Evolutionary conservation across 768 basidiomycete genomes (phyloP), one percentile per base, ranked within the genome.

Genomic region (Porpolomopsis calyptriformis): DNA sequence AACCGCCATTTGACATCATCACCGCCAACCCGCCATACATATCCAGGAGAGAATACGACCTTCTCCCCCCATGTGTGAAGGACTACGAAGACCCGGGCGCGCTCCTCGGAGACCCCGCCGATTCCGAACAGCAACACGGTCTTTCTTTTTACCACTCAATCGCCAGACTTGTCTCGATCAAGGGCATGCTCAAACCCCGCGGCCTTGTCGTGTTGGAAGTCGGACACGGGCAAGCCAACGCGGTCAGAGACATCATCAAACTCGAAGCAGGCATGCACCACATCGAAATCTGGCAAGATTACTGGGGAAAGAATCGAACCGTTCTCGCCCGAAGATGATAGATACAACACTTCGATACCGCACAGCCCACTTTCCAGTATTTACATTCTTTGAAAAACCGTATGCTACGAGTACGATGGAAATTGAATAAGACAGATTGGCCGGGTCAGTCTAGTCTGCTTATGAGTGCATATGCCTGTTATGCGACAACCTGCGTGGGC

Each of bases 1-100:
- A 54, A 40, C 69, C 62, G 2, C 76, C 82, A 1, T 86, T 80
- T 63, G 81, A 89, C 63, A 65, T 92, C 47, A 67, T 92, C 56
- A 89, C 88, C 9, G 77, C 82, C 12, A 93, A 92, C 64, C 85
- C 86, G 20, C 85, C 89, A 8, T 97, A 96, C 63, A 85, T 97
- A 52, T 70, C 90, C 29, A 70, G 61, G 51, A 53, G 62, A 31
- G 81, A 84, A 49, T 93, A 81, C 57, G 62, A 74, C 35, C 43
- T 55, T 19, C 72, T 97, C 26, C 74, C 82, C 6, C 49, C 57
- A n/a, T 81, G 79, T 40, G 92, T 97, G 44, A 74, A 65, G 42
- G 68, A 75, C 43, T 86, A 77, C 59, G 94, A 98, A 62, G 90
- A 93, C 64, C 76, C 72, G 7, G 70, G 66, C 12, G 93, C 93